Conservation (phyloP, 73 alveolate genomes). For the Symbiodinium natans region DNA sequence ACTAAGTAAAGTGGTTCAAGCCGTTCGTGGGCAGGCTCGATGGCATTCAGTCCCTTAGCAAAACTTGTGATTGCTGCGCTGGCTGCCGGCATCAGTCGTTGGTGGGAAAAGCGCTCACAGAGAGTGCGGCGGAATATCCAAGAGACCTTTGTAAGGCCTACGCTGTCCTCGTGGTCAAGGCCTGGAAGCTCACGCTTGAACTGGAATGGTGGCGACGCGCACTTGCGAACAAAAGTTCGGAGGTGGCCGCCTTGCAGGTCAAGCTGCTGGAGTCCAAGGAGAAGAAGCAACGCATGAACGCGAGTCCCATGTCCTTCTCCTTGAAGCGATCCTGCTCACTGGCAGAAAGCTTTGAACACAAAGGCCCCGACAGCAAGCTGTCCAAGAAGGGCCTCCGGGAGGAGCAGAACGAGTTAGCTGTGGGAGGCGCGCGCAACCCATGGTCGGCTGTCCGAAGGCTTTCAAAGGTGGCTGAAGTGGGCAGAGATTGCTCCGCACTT, state of each 20-base stretch:
- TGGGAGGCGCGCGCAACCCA: not conserved
- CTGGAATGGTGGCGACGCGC: constrained; percentile 14
- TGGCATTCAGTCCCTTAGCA: not conserved
- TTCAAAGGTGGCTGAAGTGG: not conserved
- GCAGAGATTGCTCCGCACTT: not conserved
- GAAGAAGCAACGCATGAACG: not conserved
- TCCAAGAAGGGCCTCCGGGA: not conserved
- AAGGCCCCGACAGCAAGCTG: not conserved
- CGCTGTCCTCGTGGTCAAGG: not conserved
- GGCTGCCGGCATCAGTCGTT: not conserved
- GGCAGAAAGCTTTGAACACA: no score
- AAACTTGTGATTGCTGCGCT: not conserved
- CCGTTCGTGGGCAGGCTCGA: not conserved
- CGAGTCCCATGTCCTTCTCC: no score
- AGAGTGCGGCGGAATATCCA: not conserved
- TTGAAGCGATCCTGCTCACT: no score
- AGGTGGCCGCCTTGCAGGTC: not conserved
- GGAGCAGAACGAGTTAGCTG: not conserved
- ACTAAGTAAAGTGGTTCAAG: not conserved
- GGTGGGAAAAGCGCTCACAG: not conserved
- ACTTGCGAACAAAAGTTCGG: not conserved
- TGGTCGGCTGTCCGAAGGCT: not conserved
- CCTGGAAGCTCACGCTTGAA: not conserved
- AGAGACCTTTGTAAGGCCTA: not conserved
- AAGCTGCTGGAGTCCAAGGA: not conserved